These are phyloP conservation scores for Thelonectria rubi DNA, from an alignment of 2,329 filamentous ascomycete genomes.

Conservation along the genomic window DNA sequence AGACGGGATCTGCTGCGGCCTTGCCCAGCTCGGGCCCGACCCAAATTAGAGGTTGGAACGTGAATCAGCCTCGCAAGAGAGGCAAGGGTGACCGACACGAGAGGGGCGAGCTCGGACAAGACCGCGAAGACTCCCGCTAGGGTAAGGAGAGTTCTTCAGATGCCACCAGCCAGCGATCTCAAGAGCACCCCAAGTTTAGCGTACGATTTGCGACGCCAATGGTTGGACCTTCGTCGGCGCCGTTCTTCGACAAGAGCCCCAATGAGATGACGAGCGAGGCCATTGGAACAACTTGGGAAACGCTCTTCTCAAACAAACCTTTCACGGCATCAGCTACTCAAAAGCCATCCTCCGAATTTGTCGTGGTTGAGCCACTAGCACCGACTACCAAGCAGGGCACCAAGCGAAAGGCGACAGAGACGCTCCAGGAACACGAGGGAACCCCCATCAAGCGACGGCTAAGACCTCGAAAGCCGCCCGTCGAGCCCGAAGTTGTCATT, in stretches of 20 bases:
- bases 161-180: conserved; percentile 30
- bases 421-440: conserved; percentile 19
- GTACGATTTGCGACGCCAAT: conserved; percentile 42
- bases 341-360: not conserved
- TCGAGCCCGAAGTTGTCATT: conserved; percentile 15
- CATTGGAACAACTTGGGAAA: not conserved
- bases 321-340: not conserved
- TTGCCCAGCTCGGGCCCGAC: conserved; percentile 65
- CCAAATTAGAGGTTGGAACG: conserved; percentile 66
- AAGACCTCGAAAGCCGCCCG: conserved; percentile 32
- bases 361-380: conserved; percentile 1
- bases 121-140: conserved; percentile 53
- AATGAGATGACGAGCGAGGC: not conserved
- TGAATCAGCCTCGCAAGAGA: conserved; percentile 52
- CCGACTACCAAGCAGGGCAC: conserved; percentile 1
- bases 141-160: conserved; percentile 42
- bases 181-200: conserved; percentile 29
- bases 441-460: conserved; percentile 34
- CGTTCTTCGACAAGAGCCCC: not conserved
- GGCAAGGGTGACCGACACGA: conserved; percentile 48
- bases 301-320: not conserved
- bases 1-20: conserved; percentile 63
- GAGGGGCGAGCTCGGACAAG: conserved; percentile 44
- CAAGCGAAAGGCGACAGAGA: conserved; percentile 2
- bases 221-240: conserved; percentile 27